phyloP scores from a whole-genome alignment of 148 eudicot species.

The Rhododendron mucronatum region DNA sequence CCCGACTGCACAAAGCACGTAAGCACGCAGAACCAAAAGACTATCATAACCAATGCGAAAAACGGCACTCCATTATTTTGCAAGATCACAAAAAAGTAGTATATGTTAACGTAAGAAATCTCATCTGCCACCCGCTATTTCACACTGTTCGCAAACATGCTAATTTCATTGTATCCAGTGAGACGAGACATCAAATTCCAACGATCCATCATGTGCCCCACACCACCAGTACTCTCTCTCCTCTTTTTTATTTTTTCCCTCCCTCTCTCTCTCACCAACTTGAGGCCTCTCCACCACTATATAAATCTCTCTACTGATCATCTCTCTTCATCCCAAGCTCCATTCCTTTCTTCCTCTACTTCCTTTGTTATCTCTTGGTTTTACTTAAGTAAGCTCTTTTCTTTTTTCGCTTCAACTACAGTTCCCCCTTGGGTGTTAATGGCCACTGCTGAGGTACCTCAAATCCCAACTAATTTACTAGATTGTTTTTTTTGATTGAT shows the following conservation, averaged over 20 bases:
- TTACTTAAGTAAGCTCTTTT: background rate
- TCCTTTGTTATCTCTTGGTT: background rate
- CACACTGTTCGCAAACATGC: background rate
- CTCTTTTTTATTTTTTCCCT: background rate
- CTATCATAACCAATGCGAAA: background rate
- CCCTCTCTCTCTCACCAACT: background rate
- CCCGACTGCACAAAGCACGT: constrained; percentile 29
- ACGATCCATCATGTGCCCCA: constrained; percentile 1
- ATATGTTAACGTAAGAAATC: background rate
- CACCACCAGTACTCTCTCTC: background rate
- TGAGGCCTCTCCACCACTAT: constrained; percentile 14
- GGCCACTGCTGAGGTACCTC: constrained; percentile 27
- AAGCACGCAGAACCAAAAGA: constrained; percentile 10
- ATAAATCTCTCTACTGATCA: constrained; percentile 11
- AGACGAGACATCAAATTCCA: background rate
- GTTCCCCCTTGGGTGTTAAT: background rate
- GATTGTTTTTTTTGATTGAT: background rate
- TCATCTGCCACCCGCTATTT: background rate
- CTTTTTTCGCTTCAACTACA: background rate
- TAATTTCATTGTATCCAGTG: background rate
- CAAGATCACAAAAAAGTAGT: background rate
- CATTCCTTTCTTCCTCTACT: background rate
- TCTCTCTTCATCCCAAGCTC: constrained; percentile 1
- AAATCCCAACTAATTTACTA: background rate
- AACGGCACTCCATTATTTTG: background rate